Evolutionary conservation across 371 early-diverging fungal genomes (phyloP).

Genomic region (Capillidium heterosporum): DNA sequence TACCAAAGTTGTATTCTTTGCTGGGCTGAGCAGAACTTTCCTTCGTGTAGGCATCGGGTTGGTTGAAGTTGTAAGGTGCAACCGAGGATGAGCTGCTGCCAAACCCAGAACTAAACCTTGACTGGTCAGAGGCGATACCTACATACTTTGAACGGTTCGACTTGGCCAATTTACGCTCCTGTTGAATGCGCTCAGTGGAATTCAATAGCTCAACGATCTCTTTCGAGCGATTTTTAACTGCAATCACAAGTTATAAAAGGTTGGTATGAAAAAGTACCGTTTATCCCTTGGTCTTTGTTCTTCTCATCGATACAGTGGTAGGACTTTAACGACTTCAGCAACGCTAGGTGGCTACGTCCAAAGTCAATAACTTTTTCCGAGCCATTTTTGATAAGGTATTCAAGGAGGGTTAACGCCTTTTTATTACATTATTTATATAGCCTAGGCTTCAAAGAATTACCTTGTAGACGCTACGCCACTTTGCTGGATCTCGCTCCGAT

Average conservation of each 20-base stretch:
- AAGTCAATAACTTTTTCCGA: slow-evolving; percentile 81
- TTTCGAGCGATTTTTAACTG: slow-evolving; percentile 79
- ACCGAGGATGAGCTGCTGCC: background rate
- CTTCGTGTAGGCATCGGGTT: too few relatives aligned
- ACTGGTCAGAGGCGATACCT: slow-evolving; percentile 41
- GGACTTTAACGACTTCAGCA: slow-evolving; percentile 62
- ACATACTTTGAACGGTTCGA: slow-evolving; percentile 73
- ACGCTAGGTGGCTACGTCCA: slow-evolving; percentile 62
- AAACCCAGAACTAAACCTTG: slow-evolving; percentile 13
- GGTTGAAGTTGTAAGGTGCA: background rate
- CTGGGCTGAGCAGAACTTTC: background rate
- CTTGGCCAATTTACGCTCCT: slow-evolving; percentile 76
- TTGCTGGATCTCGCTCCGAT: slow-evolving; percentile 58
- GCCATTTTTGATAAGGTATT: slow-evolving; percentile 89
- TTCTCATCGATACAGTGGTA: slow-evolving; percentile 76
- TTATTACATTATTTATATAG: background rate
- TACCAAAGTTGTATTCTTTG: background rate
- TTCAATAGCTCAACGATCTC: slow-evolving; percentile 68
- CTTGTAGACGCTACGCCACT: slow-evolving; percentile 93
- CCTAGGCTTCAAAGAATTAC: slow-evolving; percentile 15
- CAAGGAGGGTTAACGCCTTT: slow-evolving; percentile 72
- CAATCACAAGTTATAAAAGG: background rate
- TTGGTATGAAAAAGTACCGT: slow-evolving; percentile 30
- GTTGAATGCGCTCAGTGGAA: slow-evolving; percentile 49
- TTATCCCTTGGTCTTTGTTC: slow-evolving; percentile 92